Evolutionary conservation across 2,329 filamentous ascomycete genomes (phyloP).

Genomic region (Penicillium janthinellum): DNA sequence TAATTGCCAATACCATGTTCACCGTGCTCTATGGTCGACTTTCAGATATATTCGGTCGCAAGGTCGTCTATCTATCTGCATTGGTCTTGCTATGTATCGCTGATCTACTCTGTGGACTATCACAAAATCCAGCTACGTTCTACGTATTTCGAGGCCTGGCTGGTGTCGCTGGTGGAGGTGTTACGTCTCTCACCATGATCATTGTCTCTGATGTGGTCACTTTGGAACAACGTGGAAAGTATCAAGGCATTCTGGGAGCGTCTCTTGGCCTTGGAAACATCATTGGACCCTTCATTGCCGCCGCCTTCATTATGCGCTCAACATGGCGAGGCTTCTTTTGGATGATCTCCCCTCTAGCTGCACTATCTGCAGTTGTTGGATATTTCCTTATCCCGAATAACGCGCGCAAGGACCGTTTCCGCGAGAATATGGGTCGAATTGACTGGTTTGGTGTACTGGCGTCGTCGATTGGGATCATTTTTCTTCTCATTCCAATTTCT

Average conservation of each 20-base stretch:
- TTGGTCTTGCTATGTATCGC: conserved; percentile 57
- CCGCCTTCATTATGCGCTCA: conserved; percentile 46
- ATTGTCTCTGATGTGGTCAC: conserved; percentile 64
- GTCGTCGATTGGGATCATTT: conserved; percentile 58
- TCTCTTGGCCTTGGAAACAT: conserved; percentile 51
- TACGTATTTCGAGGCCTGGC: conserved; percentile 63
- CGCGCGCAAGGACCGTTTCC: conserved; percentile 50
- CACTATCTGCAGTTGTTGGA: conserved; percentile 50
- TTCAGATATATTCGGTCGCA: conserved; percentile 64
- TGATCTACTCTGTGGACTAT: conserved; percentile 62
- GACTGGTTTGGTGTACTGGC: conserved; percentile 61
- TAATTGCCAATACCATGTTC: conserved; percentile 67
- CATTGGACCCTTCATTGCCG: conserved; percentile 51
- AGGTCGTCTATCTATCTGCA: conserved; percentile 58
- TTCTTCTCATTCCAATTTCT: conserved; percentile 65
- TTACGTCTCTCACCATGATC: conserved; percentile 62
- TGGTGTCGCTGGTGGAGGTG: conserved; percentile 64
- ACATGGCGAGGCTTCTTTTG: conserved; percentile 54
- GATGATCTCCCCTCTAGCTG: conserved; percentile 56
- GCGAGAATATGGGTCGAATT: conserved; percentile 56
- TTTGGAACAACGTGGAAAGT: conserved; percentile 61
- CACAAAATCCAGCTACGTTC: conserved; percentile 58
- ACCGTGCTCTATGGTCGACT: conserved; percentile 66
- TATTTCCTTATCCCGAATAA: conserved; percentile 57
- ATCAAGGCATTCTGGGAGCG: conserved; percentile 50